phyloP scores from a whole-genome alignment of 371 early-diverging fungal genomes.

The Nosema bombycis region DNA sequence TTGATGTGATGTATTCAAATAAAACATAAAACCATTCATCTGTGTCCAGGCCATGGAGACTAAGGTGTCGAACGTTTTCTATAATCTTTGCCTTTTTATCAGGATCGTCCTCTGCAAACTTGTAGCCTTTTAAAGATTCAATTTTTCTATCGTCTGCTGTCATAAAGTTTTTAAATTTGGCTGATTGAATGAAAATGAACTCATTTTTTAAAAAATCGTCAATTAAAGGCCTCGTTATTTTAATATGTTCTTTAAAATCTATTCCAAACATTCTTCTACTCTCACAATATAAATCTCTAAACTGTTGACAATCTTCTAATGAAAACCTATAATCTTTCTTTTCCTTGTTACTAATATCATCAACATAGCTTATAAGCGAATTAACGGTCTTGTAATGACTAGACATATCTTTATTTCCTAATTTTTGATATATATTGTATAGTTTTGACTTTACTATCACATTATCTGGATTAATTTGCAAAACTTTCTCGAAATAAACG shows the following conservation, averaged over 20 bases:
- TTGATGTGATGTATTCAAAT: constrained; percentile 3
- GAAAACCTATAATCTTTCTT: constrained; percentile 33
- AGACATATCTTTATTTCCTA: constrained; percentile 58
- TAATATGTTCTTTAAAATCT: constrained; percentile 4
- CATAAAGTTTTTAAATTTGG: constrained; percentile 12
- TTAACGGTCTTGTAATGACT: constrained; percentile 52
- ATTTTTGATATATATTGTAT: constrained; percentile 57
- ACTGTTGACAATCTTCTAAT: constrained; percentile 38
- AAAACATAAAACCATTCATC: constrained; percentile 56
- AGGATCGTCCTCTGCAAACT: neutral
- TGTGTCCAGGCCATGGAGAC: constrained; percentile 49
- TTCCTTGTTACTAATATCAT: constrained; percentile 36
- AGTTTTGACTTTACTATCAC: constrained; percentile 54
- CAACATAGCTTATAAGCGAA: constrained; percentile 46
- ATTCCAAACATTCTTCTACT: neutral
- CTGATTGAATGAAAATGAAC: constrained; percentile 24
- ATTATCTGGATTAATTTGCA: constrained; percentile 42
- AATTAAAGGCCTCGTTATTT: constrained; percentile 10
- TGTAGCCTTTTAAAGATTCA: neutral
- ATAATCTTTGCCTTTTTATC: constrained; percentile 1
- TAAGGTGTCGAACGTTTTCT: constrained; percentile 17
- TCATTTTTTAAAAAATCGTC: constrained; percentile 54
- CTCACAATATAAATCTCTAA: constrained; percentile 32
- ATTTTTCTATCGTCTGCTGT: neutral
- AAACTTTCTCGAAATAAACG: constrained; percentile 44